Evolutionary conservation across 805 yeast species (phyloP), one percentile per base, ranked within the genome.

Genomic region (Ogataea siamensis): DNA sequence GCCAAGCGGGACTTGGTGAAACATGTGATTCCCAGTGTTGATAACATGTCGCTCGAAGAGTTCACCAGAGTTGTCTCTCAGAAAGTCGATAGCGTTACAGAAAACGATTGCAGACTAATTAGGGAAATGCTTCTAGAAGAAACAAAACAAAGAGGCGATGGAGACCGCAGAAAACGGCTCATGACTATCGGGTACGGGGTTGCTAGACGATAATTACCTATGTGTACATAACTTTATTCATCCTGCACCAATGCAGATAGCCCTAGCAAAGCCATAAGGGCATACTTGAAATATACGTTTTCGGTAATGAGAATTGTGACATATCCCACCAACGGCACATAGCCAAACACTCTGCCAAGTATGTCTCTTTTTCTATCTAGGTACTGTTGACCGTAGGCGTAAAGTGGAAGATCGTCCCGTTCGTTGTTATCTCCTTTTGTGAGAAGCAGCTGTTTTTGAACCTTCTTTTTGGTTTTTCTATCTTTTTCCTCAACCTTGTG

Each of bases 391-490:
- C 76, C 78, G 47, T 76, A 72, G 1, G 88, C 84, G 58, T 93
- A 93, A 31, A 93, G 70, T 11, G 87, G 82, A 49, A 93, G 71
- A 62, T 93, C 99, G 62, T 93, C 95, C 36, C 84, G 80, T 3
- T 89, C 86, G 58, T 93, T 93, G 60, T 93, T 93, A 62, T 93
- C 99, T 61, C 99, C 99, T 62, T 93, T 93, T 1, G 99, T 93
- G 43, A 93, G 71, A 34, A 93, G 62, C 28, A 33, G 34, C 34
- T 27, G 33, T 22, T 47, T 42, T 29, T 38, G 36, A 22, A 34
- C 30, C 10, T 32, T 40, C 17, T 37, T 40, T 21, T 47, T 49
- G 13, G 35, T 31, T 21, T 37, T 34, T 26, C 44, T 51, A 17
- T 37, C 34, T 7, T 46, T 45, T 6, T 46, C 50, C 33, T 53